These are phyloP conservation scores for Tilletiopsis washingtonensis DNA, from an alignment of 1,284 basidiomycete genomes.

Conservation along the genomic window DNA sequence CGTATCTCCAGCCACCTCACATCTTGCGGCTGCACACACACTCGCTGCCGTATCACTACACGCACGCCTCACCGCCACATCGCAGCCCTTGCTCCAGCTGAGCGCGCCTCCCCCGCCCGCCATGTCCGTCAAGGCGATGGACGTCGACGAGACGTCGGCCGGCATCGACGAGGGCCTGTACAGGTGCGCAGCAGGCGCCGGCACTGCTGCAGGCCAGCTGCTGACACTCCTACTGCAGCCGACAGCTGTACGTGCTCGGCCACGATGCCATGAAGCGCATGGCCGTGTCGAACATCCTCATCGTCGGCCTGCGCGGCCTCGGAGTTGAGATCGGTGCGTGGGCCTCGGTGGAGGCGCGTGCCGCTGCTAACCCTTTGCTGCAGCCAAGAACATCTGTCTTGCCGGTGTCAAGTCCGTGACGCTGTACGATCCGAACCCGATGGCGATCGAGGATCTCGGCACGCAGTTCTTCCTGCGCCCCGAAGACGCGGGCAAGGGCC, in stretches of 20 bases:
- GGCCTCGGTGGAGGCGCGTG: background rate
- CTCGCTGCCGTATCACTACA: no score
- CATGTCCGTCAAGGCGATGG: background rate
- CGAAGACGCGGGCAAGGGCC: constrained; percentile 58
- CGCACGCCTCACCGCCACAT: no score
- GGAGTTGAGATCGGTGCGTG: constrained; percentile 72
- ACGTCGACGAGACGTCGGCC: background rate
- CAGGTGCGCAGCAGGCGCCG: no score
- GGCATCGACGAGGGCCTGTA: constrained; percentile 16
- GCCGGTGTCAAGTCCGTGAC: constrained; percentile 98
- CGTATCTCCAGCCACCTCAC: no score
- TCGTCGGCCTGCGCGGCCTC: constrained; percentile 85
- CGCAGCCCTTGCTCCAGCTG: no score
- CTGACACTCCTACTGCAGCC: constrained; percentile 22
- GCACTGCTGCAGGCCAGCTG: background rate
- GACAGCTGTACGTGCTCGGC: constrained; percentile 46
- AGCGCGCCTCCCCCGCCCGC: no score
- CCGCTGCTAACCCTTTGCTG: background rate
- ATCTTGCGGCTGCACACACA: no score
- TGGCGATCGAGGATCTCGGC: constrained; percentile 78
- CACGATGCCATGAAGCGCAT: constrained; percentile 89
- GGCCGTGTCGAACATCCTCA: constrained; percentile 90
- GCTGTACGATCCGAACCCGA: constrained; percentile 84
- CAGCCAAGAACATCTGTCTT: constrained; percentile 90
- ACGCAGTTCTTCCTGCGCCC: constrained; percentile 92